Evolutionary conservation across 164 flowering plant species (phyloP), one percentile per base, ranked within the genome.

Genomic region (Tinospora cordifolia): DNA sequence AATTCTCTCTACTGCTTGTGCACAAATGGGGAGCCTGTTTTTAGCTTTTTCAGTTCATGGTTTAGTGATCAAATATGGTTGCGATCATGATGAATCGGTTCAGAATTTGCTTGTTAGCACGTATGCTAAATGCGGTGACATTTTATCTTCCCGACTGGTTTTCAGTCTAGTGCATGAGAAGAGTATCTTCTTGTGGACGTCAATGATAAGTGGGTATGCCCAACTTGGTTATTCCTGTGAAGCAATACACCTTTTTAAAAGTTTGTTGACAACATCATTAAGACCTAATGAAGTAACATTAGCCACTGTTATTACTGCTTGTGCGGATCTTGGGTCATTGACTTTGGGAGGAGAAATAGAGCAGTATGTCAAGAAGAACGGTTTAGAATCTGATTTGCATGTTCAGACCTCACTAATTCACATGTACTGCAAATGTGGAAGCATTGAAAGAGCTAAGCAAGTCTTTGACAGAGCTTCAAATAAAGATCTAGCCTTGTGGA

Each of bases 381-480:
- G 76, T 15, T 72, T 82, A 34, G 75, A 69, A 15, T 76, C 72
- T 1, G 72, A 78, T 71, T 30, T 69, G 38, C 76, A 40, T 41
- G 75, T 82, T 51, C 82, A 77, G 66, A 83, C 82, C 38, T 77
- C 83, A 25, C 67, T 83, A 68, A 73, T 83, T 27, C 76, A 83
- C 68, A 78, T 80, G 83, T 80, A 73, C 66, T 79, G 78, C 78
- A 83, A 77, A 70, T 83, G 83, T 58, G 85, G 83, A 74, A 79
- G 72, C 69, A 63, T 83, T 30, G 70, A 74, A 49, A 77, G 70
- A 41, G 83, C 85, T 49, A 68, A 63, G 68, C 47, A 65, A 67
- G 68, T 74, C 54, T 82, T 82, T 58, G 72, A 75, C 25, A 64
- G 71, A 54, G 76, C 75, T 38, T 17, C 49, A 4, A 51, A 76